A percentile compares a stretch with the other conserved stretches of the same genome.
Evolutionary conservation across 306 rosid genomes (phyloP).

Genomic region (Cajanus cajan): DNA sequence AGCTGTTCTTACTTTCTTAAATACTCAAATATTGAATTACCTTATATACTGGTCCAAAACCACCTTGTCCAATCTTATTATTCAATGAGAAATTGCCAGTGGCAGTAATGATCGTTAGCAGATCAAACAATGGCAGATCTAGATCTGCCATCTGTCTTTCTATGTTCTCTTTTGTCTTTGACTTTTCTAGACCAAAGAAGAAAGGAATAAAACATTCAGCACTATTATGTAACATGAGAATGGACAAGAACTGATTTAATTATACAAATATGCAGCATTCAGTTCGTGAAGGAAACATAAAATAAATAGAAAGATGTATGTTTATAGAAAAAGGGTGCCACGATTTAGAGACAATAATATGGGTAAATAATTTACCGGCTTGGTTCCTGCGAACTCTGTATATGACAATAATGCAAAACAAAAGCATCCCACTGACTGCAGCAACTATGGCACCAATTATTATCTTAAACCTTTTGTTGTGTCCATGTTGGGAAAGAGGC

Average conservation of each 20-base stretch:
- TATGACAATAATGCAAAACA: background rate
- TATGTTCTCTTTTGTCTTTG: background rate
- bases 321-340: background rate
- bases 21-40: background rate
- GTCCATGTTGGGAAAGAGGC: background rate
- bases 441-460: background rate
- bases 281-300: background rate
- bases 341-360: background rate
- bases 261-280: background rate
- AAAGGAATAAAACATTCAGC: background rate
- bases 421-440: background rate
- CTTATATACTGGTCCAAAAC: background rate
- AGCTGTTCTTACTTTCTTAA: background rate
- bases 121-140: background rate
- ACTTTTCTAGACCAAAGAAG: background rate
- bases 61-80: constrained; percentile 10
- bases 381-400: background rate
- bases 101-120: background rate
- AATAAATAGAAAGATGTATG: background rate
- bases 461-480: background rate
- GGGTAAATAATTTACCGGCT: background rate
- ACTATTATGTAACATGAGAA: background rate
- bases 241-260: background rate
- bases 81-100: background rate
- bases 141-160: background rate